Evolutionary conservation across 2,329 filamentous ascomycete species (phyloP), one percentile per base, ranked within the genome.

Genomic region (Penicillium frequentans): DNA sequence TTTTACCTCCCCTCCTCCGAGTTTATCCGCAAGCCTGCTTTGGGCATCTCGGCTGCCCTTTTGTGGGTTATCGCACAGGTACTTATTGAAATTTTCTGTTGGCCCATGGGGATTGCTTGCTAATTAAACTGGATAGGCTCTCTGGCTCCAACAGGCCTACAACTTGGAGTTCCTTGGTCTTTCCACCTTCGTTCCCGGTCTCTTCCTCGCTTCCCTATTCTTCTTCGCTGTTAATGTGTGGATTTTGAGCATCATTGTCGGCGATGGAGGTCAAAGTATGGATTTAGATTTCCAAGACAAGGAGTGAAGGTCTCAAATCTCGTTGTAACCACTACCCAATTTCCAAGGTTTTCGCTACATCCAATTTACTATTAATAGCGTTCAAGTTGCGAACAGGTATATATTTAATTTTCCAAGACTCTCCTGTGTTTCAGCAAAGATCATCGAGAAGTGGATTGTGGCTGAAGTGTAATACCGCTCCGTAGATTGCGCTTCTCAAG

Each of bases 141-240:
- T 85, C 2, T 93, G 90, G 90, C 79, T 91, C 57, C 89, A 88
- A 65, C 88, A 90, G 73, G 91, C 83, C 2, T 96, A 85, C 70
- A 79, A 82, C 57, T 84, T 95, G 1, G 90, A 95, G 71, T 93
- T 93, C 61, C 75, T 96, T 2, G 95, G 93, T 0, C 68, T 81
- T 23, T 93, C 91, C 60, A 93, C 89, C 0, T 99, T 97, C 70
- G 83, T 91, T 10, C 92, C 93, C 0, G 92, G 92, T 0, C 78
- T 99, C 1, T 98, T 91, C 86, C 62, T 84, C 0, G 82, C 91
- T 0, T 89, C 90, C 0, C 73, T 96, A 14, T 77, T 77, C 0
- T 98, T 99, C 77, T 98, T 97, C 71, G 73, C 86, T 1, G 84
- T 92, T 16, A 98, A 99, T 72, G 88, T 87, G 64, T 96, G 91